Conservation (phyloP, 1,284 basidiomycete genomes). For the Sanguinoderma infundibulare region DNA sequence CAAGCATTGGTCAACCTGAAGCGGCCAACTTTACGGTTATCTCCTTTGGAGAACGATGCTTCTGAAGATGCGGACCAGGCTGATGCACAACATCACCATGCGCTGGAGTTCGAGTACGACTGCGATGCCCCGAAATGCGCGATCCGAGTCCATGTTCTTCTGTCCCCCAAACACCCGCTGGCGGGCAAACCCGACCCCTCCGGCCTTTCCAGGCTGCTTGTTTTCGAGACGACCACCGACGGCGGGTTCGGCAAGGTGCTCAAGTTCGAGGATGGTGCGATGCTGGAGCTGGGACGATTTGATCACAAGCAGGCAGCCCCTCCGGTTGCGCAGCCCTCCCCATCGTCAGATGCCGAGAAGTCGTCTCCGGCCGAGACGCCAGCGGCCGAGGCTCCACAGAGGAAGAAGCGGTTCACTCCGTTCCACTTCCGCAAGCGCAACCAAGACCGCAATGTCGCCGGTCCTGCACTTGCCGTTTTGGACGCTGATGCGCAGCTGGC, state of each 20-base stretch:
- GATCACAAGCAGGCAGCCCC: conserved; percentile 43
- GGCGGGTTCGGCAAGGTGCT: conserved; percentile 83
- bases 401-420: conserved; percentile 61
- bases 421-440: conserved; percentile 66
- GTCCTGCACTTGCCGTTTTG: conserved; percentile 77
- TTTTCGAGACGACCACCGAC: conserved; percentile 76
- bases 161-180: conserved; percentile 62
- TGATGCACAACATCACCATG: conserved; percentile 63
- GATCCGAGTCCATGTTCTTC: conserved; percentile 74
- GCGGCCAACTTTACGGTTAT: conserved; percentile 77
- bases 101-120: conserved; percentile 88
- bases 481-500: conserved; percentile 54
- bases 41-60: conserved; percentile 59
- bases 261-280: conserved; percentile 74
- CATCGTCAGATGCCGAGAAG: conserved; percentile 26
- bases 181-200: conserved; percentile 42
- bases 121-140: conserved; percentile 84
- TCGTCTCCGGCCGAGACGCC: conserved; percentile 25
- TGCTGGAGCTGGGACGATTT: conserved; percentile 72
- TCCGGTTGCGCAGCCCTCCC: conserved; percentile 11
- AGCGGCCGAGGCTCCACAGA: conserved; percentile 23
- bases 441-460: conserved; percentile 55
- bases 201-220: conserved; percentile 56
- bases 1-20: conserved; percentile 93
- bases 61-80: conserved; percentile 45